phyloP scores from a whole-genome alignment of 2,329 filamentous ascomycete species.

The Pestalotiopsis sp. region DNA sequence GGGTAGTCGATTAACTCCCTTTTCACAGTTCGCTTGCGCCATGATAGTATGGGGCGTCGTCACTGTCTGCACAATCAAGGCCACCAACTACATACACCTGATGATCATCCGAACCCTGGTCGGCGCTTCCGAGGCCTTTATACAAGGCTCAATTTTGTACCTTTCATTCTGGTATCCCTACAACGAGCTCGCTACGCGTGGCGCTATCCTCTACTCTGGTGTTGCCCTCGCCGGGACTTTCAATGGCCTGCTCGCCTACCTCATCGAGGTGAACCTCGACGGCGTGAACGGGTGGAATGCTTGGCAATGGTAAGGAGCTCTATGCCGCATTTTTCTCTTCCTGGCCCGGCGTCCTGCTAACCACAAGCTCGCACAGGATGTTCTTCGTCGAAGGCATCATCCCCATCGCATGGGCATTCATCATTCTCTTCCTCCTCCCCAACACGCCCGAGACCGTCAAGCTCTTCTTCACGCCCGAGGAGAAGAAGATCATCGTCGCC shows the following conservation, averaged over 20 bases:
- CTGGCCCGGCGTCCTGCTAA: neutral
- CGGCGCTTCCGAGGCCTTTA: slow-evolving; percentile 23
- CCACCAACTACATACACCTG: slow-evolving; percentile 16
- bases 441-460: slow-evolving; percentile 17
- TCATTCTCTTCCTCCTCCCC: slow-evolving; percentile 20
- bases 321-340: neutral
- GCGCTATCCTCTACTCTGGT: slow-evolving; percentile 22
- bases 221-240: slow-evolving; percentile 23
- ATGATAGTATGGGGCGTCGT: slow-evolving; percentile 23
- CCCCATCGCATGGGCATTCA: slow-evolving; percentile 21
- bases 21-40: slow-evolving; percentile 9
- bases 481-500: slow-evolving; percentile 19
- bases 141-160: slow-evolving; percentile 24
- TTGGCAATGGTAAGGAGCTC: slow-evolving; percentile 19
- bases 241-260: slow-evolving; percentile 25
- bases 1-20: slow-evolving; percentile 4
- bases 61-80: slow-evolving; percentile 20
- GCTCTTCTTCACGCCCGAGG: slow-evolving; percentile 20
- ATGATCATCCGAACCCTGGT: slow-evolving; percentile 22
- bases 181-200: slow-evolving; percentile 23
- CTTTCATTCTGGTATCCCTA: slow-evolving; percentile 29
- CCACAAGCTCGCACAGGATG: slow-evolving; percentile 5
- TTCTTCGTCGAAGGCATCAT: slow-evolving; percentile 23
- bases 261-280: slow-evolving; percentile 19
- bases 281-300: slow-evolving; percentile 23